These are phyloP conservation scores for Diaporthe capsici DNA, from an alignment of 2,329 filamentous ascomycete genomes.

Conservation along the genomic window DNA sequence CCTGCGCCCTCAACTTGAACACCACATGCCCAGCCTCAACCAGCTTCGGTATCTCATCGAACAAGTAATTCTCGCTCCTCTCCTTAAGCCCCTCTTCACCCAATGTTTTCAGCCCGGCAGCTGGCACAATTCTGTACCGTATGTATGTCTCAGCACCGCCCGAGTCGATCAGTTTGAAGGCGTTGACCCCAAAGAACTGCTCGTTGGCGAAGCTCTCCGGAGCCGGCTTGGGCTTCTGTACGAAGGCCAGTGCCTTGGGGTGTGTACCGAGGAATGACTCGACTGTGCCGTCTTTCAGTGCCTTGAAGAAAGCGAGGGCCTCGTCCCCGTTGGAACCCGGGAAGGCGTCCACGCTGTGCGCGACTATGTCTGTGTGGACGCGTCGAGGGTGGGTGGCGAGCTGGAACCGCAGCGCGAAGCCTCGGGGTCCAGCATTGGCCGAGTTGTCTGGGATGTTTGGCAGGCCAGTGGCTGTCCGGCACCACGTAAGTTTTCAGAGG, in stretches of 20 bases:
- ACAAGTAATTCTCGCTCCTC: conserved; percentile 61
- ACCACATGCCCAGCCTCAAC: conserved; percentile 53
- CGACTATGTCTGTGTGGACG: conserved; percentile 69
- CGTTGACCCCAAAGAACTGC: conserved; percentile 63
- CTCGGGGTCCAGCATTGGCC: conserved; percentile 61
- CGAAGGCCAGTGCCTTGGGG: conserved; percentile 62
- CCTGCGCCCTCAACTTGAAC: conserved; percentile 65
- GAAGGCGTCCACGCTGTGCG: conserved; percentile 66
- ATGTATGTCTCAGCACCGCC: conserved; percentile 60
- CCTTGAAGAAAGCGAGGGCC: conserved; percentile 64
- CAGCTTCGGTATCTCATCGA: conserved; percentile 60
- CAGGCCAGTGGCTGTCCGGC: conserved; percentile 59
- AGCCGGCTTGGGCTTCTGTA: conserved; percentile 63
- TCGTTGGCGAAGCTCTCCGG: conserved; percentile 64
- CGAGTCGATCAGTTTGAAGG: conserved; percentile 59
- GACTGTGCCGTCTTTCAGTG: conserved; percentile 54
- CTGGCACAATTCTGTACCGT: conserved; percentile 64
- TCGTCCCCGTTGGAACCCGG: conserved; percentile 65
- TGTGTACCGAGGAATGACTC: conserved; percentile 60
- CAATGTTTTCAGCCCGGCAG: conserved; percentile 56
- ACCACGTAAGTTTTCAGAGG: neutral
- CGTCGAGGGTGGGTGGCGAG: conserved; percentile 55
- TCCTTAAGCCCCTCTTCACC: conserved; percentile 53
- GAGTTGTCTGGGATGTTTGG: conserved; percentile 65
- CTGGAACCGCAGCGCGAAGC: conserved; percentile 63